Conservation (phyloP, 805 yeast species). For the Tetrapisispora taiwanensis region DNA sequence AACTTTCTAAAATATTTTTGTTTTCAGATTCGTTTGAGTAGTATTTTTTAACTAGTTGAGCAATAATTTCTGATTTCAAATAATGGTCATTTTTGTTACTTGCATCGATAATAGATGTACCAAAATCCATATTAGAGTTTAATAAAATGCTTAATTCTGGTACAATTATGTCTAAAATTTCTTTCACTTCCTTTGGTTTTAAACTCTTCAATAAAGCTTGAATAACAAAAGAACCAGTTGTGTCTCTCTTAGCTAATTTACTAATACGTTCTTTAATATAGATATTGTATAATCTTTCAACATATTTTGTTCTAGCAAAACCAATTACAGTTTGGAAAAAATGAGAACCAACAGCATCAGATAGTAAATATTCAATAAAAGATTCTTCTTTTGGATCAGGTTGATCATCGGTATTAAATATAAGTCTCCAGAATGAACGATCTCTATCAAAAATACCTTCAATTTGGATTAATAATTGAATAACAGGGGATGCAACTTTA, state of each 20-base stretch:
- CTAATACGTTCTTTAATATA: constrained; percentile 68
- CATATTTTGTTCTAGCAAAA: constrained; percentile 54
- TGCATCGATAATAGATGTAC: constrained; percentile 55
- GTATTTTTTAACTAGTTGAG: constrained; percentile 37
- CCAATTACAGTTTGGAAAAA: constrained; percentile 67
- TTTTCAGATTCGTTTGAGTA: constrained; percentile 31
- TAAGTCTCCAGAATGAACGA: constrained; percentile 56
- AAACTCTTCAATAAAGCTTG: constrained; percentile 59
- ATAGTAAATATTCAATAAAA: constrained; percentile 70
- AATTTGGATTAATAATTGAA: constrained; percentile 65
- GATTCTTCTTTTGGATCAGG: constrained; percentile 58
- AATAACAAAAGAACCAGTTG: constrained; percentile 75
- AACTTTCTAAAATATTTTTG: constrained; percentile 52
- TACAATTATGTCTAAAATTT: constrained; percentile 51
- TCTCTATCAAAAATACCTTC: constrained; percentile 75
- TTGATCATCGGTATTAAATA: constrained; percentile 45
- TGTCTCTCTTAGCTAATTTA: constrained; percentile 68
- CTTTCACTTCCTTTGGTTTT: constrained; percentile 51
- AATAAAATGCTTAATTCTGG: constrained; percentile 56
- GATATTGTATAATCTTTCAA: constrained; percentile 55
- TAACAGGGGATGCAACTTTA: constrained; percentile 76
- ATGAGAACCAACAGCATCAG: constrained; percentile 90
- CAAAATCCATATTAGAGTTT: constrained; percentile 62
- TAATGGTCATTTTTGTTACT: constrained; percentile 49
- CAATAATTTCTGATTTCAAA: constrained; percentile 48